Percentiles rank a stretch among this genome's conserved stretches.
These are phyloP conservation scores for Carex pumila DNA, from an alignment of 176 grass and related monocot genomes.

Conservation along the genomic window DNA sequence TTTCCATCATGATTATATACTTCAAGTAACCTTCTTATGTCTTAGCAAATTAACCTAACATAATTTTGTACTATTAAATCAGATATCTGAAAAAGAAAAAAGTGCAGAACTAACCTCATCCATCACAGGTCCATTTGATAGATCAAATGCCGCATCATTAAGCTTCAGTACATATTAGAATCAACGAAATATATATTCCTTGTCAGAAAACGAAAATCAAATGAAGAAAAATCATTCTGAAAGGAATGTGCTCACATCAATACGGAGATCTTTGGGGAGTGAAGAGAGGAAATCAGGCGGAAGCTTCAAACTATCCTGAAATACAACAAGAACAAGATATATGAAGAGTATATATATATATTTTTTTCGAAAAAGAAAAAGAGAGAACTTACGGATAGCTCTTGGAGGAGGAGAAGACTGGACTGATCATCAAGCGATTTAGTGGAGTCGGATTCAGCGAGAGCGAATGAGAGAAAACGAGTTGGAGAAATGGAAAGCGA, in stretches of 20 bases:
- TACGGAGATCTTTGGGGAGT: slow-evolving; percentile 61
- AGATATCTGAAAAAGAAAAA: background rate
- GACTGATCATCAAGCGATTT: slow-evolving; percentile 27
- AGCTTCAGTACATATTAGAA: slow-evolving; percentile 38
- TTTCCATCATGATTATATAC: background rate
- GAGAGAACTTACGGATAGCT: slow-evolving; percentile 36
- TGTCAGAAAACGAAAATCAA: background rate
- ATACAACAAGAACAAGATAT: background rate
- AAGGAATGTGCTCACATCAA: slow-evolving; percentile 30
- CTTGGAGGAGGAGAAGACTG: slow-evolving; percentile 45
- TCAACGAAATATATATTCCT: background rate
- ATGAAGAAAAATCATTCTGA: background rate
- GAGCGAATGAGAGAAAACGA: slow-evolving; percentile 24
- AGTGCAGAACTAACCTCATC: slow-evolving; percentile 40
- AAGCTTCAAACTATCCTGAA: slow-evolving; percentile 50
- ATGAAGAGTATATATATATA: too few relatives aligned
- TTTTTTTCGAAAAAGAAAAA: too few relatives aligned
- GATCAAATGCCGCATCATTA: slow-evolving; percentile 90
- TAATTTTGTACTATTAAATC: background rate
- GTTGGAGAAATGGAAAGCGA: background rate
- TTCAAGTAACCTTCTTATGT: background rate
- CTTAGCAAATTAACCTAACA: background rate
- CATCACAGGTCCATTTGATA: slow-evolving; percentile 77
- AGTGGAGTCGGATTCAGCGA: slow-evolving; percentile 47
- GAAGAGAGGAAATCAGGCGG: slow-evolving; percentile 58